Evolutionary conservation across 1,284 basidiomycete species (phyloP).

Genomic region (Boletellus deceptivus): DNA sequence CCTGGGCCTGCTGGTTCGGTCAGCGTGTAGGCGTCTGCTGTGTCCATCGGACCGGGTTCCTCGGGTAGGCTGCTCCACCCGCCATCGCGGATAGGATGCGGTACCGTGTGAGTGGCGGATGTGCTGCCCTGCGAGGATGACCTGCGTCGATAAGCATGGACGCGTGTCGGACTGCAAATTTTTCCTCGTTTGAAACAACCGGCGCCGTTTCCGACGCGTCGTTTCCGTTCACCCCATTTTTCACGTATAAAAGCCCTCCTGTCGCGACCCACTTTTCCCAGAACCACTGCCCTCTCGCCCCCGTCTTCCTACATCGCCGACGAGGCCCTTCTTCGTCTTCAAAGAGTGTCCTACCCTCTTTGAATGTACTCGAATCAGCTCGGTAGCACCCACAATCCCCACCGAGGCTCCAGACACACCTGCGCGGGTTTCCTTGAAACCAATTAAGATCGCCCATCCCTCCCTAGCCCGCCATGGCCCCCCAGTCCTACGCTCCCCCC

Average conservation of each 20-base stretch:
- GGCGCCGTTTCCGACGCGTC: conserved; percentile 7
- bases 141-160: no score
- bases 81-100: neutral
- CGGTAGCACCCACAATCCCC: conserved; percentile 73
- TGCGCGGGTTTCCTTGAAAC: conserved; percentile 57
- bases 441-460: conserved; percentile 41
- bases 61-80: neutral
- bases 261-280: neutral
- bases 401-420: conserved; percentile 74
- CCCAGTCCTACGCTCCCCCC: conserved; percentile 48
- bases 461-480: conserved; percentile 46
- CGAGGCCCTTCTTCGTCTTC: conserved; percentile 7
- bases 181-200: conserved; percentile 10
- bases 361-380: conserved; percentile 91
- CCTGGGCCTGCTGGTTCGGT: no score
- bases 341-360: conserved; percentile 36
- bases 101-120: no score
- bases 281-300: neutral
- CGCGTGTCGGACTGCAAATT: conserved; percentile 20
- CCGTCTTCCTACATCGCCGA: neutral
- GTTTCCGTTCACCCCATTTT: conserved; percentile 20
- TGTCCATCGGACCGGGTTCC: neutral
- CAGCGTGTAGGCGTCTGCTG: no score
- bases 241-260: conserved; percentile 26
- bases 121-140: no score